phyloP scores from a whole-genome alignment of 2,329 filamentous ascomycete species.

The Clarireedia hainanense region DNA sequence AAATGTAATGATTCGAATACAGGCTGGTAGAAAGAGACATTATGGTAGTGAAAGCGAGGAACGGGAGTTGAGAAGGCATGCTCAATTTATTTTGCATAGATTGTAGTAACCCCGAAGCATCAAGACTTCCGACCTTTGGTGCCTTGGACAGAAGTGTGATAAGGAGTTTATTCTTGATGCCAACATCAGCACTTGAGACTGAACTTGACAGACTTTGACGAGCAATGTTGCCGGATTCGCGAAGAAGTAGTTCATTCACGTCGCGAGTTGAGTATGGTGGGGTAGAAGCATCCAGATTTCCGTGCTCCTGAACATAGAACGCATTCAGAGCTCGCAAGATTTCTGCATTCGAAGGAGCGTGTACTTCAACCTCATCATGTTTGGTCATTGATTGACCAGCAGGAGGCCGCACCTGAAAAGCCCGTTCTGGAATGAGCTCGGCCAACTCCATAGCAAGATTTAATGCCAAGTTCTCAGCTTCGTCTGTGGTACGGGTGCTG shows the following conservation, averaged over 20 bases:
- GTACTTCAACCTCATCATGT: slow-evolving; percentile 24
- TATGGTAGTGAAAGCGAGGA: slow-evolving; percentile 50
- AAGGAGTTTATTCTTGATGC: slow-evolving; percentile 51
- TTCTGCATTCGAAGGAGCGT: slow-evolving; percentile 37
- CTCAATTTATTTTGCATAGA: slow-evolving; percentile 44
- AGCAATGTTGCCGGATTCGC: slow-evolving; percentile 47
- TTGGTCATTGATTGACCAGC: slow-evolving; percentile 21
- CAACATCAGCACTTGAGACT: slow-evolving; percentile 40
- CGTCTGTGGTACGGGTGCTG: slow-evolving; percentile 16
- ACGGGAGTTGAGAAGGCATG: slow-evolving; percentile 35
- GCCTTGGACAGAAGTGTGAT: slow-evolving; percentile 49
- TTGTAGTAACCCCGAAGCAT: slow-evolving; percentile 40
- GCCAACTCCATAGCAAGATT: slow-evolving; percentile 49
- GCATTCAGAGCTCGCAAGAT: slow-evolving; percentile 52
- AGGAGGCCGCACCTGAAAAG: slow-evolving; percentile 40
- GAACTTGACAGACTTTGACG: slow-evolving; percentile 39
- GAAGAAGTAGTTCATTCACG: slow-evolving; percentile 55
- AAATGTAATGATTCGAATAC: slow-evolving; percentile 45
- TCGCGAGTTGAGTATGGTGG: slow-evolving; percentile 50
- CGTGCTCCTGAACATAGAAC: slow-evolving; percentile 65
- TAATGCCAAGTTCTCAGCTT: slow-evolving; percentile 30
- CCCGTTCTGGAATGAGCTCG: slow-evolving; percentile 56
- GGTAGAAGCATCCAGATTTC: slow-evolving; percentile 54
- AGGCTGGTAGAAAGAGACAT: slow-evolving; percentile 51
- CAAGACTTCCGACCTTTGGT: slow-evolving; percentile 37